Base-by-base conservation (phyloP, 192 early-diverging fungal species). In the Fimicolochytrium jonesii region DNA sequence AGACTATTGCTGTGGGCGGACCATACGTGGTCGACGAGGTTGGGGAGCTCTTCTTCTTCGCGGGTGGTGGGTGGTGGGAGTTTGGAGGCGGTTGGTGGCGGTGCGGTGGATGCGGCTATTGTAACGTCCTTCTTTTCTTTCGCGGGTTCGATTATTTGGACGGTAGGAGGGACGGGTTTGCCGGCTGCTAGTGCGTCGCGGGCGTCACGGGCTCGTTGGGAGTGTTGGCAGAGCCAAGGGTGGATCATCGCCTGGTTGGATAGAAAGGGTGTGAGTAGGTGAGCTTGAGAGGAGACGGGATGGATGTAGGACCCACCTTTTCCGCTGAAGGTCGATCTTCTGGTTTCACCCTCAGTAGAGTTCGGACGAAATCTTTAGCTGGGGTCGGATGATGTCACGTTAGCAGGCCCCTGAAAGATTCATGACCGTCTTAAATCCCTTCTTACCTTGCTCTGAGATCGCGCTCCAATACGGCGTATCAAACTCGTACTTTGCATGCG, bases 391-490 rank as follows among this genome's bases (percentile, higher is more conserved):
- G 22, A 13, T 4, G 23, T 23, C n/a, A 18, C 35, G 29, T 15
- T 52, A 13, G 22, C 15, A 2, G 28, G 13, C 32, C 30, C 30
- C 17, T 2, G 25, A 28, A 34, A 15, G 22, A 31, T 54, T 15
- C 25, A 45, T 60, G 13, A 32, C 0, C 20, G 41, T 42, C 41
- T 15, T 42, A 1, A 56, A n/a, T n/a, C n/a, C n/a, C n/a, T 25
- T 28, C 61, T 41, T 60, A 77, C 75, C 75, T 50, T 78, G 69
- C 17, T 56, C 50, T 11, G 82, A 82, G 30, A 88, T 69, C n/a
- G 68, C 61, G 56, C 89, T 84, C 92, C 92, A 94, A 50, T 82
- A 80, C 6, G 85, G 84, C 23, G 77, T 69, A 0, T 84, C 84
- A 67, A 92, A 94, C 31, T 74, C 66, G 62, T 84, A 92, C 43